These are phyloP conservation scores for Phoenix roebelenii DNA, from an alignment of 176 grass and related monocot species.

Conservation along the genomic window DNA sequence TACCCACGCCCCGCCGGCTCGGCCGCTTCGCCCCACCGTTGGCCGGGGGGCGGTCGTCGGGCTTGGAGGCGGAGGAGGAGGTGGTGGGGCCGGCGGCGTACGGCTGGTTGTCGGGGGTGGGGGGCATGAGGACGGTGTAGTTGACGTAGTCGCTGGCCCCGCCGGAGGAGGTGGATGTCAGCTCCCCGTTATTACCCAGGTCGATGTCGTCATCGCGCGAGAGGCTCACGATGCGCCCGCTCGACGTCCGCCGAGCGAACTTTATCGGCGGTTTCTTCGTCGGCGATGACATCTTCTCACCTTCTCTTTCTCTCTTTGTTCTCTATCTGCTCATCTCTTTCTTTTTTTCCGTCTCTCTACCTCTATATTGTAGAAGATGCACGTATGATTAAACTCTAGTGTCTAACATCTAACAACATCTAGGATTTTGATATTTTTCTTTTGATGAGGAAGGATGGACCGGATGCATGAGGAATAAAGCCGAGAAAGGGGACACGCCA, in stretches of 20 bases:
- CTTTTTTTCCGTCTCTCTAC: too few species aligned
- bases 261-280: conserved; percentile 31
- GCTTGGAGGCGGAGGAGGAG: conserved; percentile 21
- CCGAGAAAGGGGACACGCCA: too few species aligned
- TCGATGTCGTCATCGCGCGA: conserved; percentile 40
- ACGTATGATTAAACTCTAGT: too few species aligned
- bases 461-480: too few species aligned
- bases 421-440: too few species aligned
- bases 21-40: conserved; percentile 23
- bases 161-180: conserved; percentile 30
- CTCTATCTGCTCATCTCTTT: too few species aligned
- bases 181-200: conserved; percentile 14
- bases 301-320: too few species aligned
- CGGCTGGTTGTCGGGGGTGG: conserved; percentile 86
- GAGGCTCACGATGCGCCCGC: conserved; percentile 27
- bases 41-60: conserved; percentile 24
- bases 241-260: conserved; percentile 35
- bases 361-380: too few species aligned
- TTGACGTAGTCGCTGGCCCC: conserved; percentile 38
- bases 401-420: too few species aligned
- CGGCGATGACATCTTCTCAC: conserved; percentile 15
- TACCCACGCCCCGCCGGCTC: conserved; percentile 16
- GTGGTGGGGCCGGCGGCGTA: conserved; percentile 3
- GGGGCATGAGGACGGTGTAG: conserved; percentile 85
- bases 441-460: too few species aligned